Base-by-base conservation (phyloP, 2,329 filamentous ascomycete species). In the Xylariaceae sp. region DNA sequence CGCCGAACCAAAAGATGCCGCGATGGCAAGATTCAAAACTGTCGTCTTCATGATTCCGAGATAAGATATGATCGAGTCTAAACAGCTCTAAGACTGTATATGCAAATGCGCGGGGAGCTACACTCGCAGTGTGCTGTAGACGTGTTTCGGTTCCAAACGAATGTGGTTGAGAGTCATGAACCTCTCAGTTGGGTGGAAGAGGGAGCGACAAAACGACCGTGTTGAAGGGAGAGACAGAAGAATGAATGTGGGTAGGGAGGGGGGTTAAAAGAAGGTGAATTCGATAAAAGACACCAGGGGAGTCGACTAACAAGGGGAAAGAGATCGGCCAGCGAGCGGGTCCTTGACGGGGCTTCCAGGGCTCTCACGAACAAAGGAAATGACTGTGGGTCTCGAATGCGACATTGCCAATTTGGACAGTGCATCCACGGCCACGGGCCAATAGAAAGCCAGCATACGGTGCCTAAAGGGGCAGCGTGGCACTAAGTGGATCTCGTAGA, bases 131-230 rank as follows among this genome's bases (percentile, higher is more conserved):
- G 56, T 53, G 47, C 30, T 49, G 57, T 62, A 62, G 63, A 60
- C 47, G 63, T 63, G 47, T 56, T 53, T 54, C 54, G 51, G 58
- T 69, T 68, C 72, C 71, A 77, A 80, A 81, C 63, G 79, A 81
- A 76, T 71, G 79, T 81, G 74, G 65, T 74, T 75, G 78, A 80
- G 77, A 79, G 76, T 61, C 65, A 49, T 58, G 56, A 3, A 42
- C 71, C 76, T 74, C 77, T 79, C 77, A 74, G 76, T 80, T 80
- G 76, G 75, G 73, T 71, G 67, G 70, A 72, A 67, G 66, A 70
- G 63, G 66, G 65, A 70, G 63, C 63, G 68, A 67, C 66, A 61
- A 63, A 62, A 66, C 61, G 43, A 64, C 62, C 62, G 64, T 62
- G 62, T 54, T 37, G 29, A 39, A 49, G 47, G 50, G 54, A 53